Conservation (phyloP, 2,329 filamentous ascomycete species). For the Pyrenochaeta sp. region DNA sequence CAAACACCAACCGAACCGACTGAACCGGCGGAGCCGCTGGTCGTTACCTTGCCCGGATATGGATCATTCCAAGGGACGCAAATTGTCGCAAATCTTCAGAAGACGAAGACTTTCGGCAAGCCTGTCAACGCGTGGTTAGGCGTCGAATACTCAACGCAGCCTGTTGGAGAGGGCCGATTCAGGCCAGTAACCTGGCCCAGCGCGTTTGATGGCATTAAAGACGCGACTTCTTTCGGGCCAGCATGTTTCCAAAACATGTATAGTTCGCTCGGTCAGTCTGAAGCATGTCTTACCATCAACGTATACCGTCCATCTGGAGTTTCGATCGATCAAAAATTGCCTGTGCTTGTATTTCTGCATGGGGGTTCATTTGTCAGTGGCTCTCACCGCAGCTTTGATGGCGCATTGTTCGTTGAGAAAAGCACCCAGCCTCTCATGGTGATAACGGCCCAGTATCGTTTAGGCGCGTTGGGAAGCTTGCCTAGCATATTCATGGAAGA, state of each 20-base stretch:
- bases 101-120: conserved; percentile 40
- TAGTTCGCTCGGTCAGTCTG: conserved; percentile 31
- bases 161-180: conserved; percentile 53
- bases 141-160: conserved; percentile 57
- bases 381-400: conserved; percentile 43
- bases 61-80: conserved; percentile 53
- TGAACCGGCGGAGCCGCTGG: conserved; percentile 23
- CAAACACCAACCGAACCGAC: conserved; percentile 12
- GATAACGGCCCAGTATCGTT: conserved; percentile 46
- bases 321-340: conserved; percentile 37
- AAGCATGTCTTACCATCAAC: conserved; percentile 47
- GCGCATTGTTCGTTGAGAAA: conserved; percentile 42
- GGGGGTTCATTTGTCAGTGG: conserved; percentile 44
- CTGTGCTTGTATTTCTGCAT: conserved; percentile 42
- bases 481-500: conserved; percentile 46
- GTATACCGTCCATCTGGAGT: conserved; percentile 40
- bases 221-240: conserved; percentile 53
- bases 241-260: conserved; percentile 56
- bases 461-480: conserved; percentile 45
- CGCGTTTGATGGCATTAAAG: conserved; percentile 52
- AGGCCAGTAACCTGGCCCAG: conserved; percentile 52
- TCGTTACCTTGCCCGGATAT: conserved; percentile 50
- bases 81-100: conserved; percentile 45
- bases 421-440: conserved; percentile 43
- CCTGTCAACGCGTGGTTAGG: conserved; percentile 60